phyloP scores from a whole-genome alignment of 2,329 filamentous ascomycete genomes.

The Didymella keratinophila region DNA sequence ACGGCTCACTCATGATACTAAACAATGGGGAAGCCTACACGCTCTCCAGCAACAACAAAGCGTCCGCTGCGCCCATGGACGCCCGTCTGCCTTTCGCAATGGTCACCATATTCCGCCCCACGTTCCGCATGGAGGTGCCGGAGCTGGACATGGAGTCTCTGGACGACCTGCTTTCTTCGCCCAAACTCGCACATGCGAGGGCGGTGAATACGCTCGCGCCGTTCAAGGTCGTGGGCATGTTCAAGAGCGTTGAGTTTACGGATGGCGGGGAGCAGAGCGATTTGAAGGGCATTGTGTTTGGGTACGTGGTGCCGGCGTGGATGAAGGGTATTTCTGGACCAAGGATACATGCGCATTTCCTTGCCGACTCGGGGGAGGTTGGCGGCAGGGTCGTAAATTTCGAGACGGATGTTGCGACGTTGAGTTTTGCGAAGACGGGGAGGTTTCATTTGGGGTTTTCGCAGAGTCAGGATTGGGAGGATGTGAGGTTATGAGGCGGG shows the following conservation, averaged over 20 bases:
- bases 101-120: slow-evolving; percentile 52
- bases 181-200: slow-evolving; percentile 30
- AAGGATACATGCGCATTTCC: slow-evolving; percentile 50
- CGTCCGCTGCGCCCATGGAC: slow-evolving; percentile 42
- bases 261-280: slow-evolving; percentile 36
- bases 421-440: slow-evolving; percentile 53
- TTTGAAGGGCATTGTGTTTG: slow-evolving; percentile 49
- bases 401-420: slow-evolving; percentile 44
- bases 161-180: slow-evolving; percentile 25
- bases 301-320: slow-evolving; percentile 52
- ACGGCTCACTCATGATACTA: slow-evolving; percentile 50
- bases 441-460: slow-evolving; percentile 55
- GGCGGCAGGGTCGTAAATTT: slow-evolving; percentile 52
- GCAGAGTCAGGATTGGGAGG: slow-evolving; percentile 52
- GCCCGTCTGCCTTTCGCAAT: slow-evolving; percentile 52
- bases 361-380: slow-evolving; percentile 36
- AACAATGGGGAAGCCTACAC: slow-evolving; percentile 46
- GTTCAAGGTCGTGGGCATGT: slow-evolving; percentile 49
- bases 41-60: slow-evolving; percentile 38
- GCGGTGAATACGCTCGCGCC: slow-evolving; percentile 52
- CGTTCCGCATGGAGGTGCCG: slow-evolving; percentile 40
- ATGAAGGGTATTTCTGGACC: slow-evolving; percentile 52
- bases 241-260: slow-evolving; percentile 45
- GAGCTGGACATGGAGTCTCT: slow-evolving; percentile 27
- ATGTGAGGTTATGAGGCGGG: slow-evolving; percentile 25